Evolutionary conservation across 2,329 filamentous ascomycete genomes (phyloP).

Genomic region (Calonectria hongkongensis): DNA sequence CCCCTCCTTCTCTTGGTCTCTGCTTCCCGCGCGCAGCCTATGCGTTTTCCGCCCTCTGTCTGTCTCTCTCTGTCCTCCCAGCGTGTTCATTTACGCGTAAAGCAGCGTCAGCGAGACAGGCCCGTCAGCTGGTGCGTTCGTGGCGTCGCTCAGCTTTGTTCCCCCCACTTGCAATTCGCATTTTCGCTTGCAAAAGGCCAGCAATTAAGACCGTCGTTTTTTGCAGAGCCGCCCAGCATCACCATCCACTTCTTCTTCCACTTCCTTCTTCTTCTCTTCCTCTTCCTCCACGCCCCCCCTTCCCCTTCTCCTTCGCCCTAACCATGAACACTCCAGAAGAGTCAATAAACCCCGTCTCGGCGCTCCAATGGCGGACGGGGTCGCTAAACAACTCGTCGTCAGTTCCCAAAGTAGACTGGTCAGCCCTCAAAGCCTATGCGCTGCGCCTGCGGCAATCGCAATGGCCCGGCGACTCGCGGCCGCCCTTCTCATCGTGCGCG

Average conservation of each 20-base stretch:
- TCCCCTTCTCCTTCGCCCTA: background rate
- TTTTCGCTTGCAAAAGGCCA: conserved; percentile 22
- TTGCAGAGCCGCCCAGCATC: background rate
- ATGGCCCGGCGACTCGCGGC: background rate
- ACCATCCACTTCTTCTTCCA: background rate
- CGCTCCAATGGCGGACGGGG: conserved; percentile 12
- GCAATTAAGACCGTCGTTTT: conserved; percentile 16
- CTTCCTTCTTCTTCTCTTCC: background rate
- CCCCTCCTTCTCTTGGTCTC: background rate
- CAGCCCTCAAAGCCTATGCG: conserved; percentile 22
- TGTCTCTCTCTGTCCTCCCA: background rate
- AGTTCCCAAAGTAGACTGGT: conserved; percentile 17
- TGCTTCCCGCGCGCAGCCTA: background rate
- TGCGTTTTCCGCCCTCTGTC: background rate
- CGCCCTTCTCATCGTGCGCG: conserved; percentile 17
- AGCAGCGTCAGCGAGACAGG: background rate
- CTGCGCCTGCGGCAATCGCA: conserved; percentile 19
- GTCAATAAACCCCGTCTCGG: background rate
- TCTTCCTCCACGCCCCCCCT: background rate
- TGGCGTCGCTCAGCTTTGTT: conserved; percentile 10
- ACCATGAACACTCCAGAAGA: too few relatives aligned
- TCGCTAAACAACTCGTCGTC: conserved; percentile 12
- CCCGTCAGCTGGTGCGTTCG: conserved; percentile 18
- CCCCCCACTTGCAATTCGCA: conserved; percentile 13
- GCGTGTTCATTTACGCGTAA: conserved; percentile 7